Percentiles rank a stretch among this genome's conserved stretches.
Evolutionary conservation across 202 grass and related monocot species (phyloP).

Genomic region (Setaria italica): DNA sequence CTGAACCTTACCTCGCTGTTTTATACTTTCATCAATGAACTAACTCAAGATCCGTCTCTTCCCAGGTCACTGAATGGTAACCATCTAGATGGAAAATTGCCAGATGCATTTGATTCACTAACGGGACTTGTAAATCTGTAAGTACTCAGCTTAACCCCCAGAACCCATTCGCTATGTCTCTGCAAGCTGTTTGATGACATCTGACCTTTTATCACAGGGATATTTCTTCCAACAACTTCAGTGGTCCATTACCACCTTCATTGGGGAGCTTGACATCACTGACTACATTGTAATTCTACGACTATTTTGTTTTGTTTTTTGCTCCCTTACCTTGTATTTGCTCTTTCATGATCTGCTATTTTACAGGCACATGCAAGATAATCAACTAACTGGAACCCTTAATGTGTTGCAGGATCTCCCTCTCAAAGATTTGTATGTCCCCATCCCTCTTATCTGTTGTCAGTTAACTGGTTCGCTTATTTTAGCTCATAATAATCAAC

Average conservation of each 20-base stretch:
- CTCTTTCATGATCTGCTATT: constrained; percentile 42
- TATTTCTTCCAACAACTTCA: constrained; percentile 85
- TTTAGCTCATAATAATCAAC: constrained; percentile 21
- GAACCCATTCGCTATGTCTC: not conserved
- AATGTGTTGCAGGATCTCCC: constrained; percentile 88
- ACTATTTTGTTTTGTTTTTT: constrained; percentile 42
- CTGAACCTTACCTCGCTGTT: not conserved
- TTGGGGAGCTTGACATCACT: constrained; percentile 79
- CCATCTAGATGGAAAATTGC: constrained; percentile 75
- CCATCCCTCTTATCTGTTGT: constrained; percentile 35
- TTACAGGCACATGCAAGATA: constrained; percentile 83
- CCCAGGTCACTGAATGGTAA: constrained; percentile 91
- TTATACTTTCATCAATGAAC: constrained; percentile 6
- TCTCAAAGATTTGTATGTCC: constrained; percentile 86
- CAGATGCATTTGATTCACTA: constrained; percentile 79
- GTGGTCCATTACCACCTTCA: constrained; percentile 81
- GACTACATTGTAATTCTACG: constrained; percentile 82
- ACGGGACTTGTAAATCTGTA: constrained; percentile 91
- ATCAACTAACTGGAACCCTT: constrained; percentile 80
- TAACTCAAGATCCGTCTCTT: constrained; percentile 40
- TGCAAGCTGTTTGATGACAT: constrained; percentile 37
- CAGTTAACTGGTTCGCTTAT: constrained; percentile 35
- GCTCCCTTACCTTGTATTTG: constrained; percentile 1
- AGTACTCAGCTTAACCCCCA: not conserved
- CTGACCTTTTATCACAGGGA: constrained; percentile 53